phyloP scores from a whole-genome alignment of 2,329 filamentous ascomycete species.

The Beauveria brongniartii region DNA sequence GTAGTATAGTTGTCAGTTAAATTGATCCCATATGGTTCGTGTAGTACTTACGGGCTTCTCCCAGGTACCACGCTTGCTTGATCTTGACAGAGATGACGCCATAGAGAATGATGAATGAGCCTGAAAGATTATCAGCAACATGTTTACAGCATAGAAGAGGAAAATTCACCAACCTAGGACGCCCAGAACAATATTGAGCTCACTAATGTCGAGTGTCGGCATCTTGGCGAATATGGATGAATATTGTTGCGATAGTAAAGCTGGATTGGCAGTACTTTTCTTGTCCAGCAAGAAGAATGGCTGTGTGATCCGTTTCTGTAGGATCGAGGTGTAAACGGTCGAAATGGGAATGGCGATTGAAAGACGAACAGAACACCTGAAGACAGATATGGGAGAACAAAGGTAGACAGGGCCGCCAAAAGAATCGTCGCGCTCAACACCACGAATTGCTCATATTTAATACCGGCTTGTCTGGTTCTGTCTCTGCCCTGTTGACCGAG shows the following conservation, averaged over 20 bases:
- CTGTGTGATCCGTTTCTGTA: too few relatives aligned
- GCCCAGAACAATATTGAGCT: conserved; percentile 42
- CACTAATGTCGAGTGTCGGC: conserved; percentile 35
- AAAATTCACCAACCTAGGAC: conserved; percentile 28
- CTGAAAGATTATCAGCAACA: conserved; percentile 13
- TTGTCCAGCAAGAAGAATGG: conserved; percentile 7
- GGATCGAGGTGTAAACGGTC: too few relatives aligned
- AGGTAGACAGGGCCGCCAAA: neutral
- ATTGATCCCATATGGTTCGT: neutral
- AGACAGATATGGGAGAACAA: neutral
- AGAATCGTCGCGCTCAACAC: neutral
- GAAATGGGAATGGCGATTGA: neutral
- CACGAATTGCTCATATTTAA: neutral
- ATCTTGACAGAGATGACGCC: conserved; percentile 44
- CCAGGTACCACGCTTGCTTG: conserved; percentile 45
- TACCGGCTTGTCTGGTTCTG: too few relatives aligned
- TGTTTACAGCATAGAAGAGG: too few relatives aligned
- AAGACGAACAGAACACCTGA: neutral
- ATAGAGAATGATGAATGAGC: conserved; percentile 39
- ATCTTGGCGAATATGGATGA: neutral
- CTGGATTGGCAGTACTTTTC: neutral
- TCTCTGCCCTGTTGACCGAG: too few relatives aligned
- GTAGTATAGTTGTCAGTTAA: neutral
- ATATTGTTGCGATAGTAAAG: neutral
- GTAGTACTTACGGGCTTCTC: conserved; percentile 39